Evolutionary conservation across 164 flowering plant genomes (phyloP).

Genomic region (Aristolochia californica): DNA sequence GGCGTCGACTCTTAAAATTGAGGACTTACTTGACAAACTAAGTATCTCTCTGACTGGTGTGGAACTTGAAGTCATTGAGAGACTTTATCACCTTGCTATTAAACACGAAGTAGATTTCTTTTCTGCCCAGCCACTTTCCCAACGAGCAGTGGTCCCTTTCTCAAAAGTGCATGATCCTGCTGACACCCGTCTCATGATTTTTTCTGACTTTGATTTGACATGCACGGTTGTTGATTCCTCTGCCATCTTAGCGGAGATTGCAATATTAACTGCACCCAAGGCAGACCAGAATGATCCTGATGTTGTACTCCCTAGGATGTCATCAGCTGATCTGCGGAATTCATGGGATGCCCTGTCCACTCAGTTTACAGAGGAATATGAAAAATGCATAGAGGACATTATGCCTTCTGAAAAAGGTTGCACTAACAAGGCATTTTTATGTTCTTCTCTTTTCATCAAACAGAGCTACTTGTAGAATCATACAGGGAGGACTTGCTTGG

Average conservation of each 20-base stretch:
- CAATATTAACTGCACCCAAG: conserved; percentile 76
- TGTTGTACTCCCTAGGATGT: conserved; percentile 38
- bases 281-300: conserved; percentile 42
- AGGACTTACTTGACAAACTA: conserved; percentile 83
- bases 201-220: conserved; percentile 96
- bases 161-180: conserved; percentile 40
- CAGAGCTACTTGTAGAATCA: neutral
- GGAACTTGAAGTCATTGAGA: conserved; percentile 85
- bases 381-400: conserved; percentile 71
- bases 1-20: conserved; percentile 67
- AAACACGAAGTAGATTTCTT: conserved; percentile 84
- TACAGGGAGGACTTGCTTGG: no score
- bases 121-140: conserved; percentile 57
- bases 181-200: conserved; percentile 42
- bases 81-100: conserved; percentile 87
- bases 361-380: conserved; percentile 84
- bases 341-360: conserved; percentile 67
- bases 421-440: neutral
- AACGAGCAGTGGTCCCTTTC: conserved; percentile 59
- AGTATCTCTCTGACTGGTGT: conserved; percentile 91
- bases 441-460: neutral
- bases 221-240: conserved; percentile 92
- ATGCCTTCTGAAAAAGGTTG: conserved; percentile 50
- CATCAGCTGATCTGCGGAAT: conserved; percentile 65
- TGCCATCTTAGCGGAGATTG: conserved; percentile 94